A percentile compares a stretch with the other conserved stretches of the same genome.
These are phyloP conservation scores for Geotrichum ghanense DNA, from an alignment of 805 yeast species.

Conservation along the genomic window DNA sequence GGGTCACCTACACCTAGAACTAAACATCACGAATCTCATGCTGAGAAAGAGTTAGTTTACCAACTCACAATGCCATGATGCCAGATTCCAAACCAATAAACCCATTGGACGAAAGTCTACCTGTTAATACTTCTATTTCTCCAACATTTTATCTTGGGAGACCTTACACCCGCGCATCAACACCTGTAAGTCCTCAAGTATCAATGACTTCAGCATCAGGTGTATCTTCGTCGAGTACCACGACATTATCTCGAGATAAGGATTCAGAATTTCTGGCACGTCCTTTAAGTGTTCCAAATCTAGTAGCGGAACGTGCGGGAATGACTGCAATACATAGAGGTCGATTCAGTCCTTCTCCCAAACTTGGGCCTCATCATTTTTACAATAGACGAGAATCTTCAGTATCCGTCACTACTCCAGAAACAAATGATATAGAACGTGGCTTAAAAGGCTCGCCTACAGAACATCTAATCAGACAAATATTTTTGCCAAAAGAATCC, in stretches of 20 bases:
- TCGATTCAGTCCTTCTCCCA: background rate
- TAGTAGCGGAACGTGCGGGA: background rate
- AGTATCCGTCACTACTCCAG: no score
- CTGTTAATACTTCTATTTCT: no score
- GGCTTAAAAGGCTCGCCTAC: no score
- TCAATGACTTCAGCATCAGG: slow-evolving; percentile 1
- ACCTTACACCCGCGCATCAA: background rate
- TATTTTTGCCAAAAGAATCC: slow-evolving; percentile 18
- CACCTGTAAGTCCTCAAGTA: background rate
- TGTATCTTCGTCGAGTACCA: background rate
- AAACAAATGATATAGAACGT: no score
- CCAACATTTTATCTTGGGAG: background rate
- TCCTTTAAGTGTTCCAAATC: background rate
- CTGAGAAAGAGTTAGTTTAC: no score
- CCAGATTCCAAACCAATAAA: no score
- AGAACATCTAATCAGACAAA: slow-evolving; percentile 18
- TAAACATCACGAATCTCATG: no score
- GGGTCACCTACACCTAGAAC: no score
- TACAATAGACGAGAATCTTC: no score
- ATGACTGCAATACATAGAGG: background rate
- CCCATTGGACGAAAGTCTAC: no score
- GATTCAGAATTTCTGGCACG: background rate
- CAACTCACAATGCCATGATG: no score
- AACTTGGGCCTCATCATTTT: background rate
- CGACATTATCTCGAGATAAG: background rate